Evolutionary conservation across 441 rosid species (phyloP).

Genomic region (Corymbia calophylla): DNA sequence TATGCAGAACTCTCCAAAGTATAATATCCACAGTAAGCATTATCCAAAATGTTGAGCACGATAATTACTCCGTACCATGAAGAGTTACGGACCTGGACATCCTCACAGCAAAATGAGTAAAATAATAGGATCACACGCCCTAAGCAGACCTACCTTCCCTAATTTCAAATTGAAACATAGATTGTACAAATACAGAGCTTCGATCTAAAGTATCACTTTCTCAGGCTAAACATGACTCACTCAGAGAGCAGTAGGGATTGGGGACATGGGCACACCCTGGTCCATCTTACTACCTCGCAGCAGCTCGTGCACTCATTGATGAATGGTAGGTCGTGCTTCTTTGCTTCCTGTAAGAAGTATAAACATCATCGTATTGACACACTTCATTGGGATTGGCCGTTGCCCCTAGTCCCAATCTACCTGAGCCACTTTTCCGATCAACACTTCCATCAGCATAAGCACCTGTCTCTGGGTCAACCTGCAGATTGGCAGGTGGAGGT

Average conservation of each 20-base stretch:
- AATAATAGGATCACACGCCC: neutral
- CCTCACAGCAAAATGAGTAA: neutral
- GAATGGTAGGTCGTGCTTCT: slow-evolving; percentile 88
- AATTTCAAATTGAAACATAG: neutral
- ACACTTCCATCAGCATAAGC: slow-evolving; percentile 74
- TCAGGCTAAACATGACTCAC: neutral
- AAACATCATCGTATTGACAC: slow-evolving; percentile 91
- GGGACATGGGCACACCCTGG: neutral
- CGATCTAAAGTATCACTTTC: neutral
- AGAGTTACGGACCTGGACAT: neutral
- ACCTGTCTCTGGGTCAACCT: slow-evolving; percentile 89
- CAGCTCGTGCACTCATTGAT: slow-evolving; percentile 86
- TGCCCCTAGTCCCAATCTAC: slow-evolving; percentile 93
- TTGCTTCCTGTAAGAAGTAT: slow-evolving; percentile 90
- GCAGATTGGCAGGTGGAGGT: slow-evolving; percentile 89
- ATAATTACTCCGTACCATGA: neutral
- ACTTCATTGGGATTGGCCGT: slow-evolving; percentile 85
- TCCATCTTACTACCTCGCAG: slow-evolving; percentile 30
- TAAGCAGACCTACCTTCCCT: neutral
- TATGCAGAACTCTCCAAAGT: neutral
- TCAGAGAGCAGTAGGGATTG: neutral
- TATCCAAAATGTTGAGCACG: neutral
- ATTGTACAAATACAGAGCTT: neutral
- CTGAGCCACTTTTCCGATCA: slow-evolving; percentile 63
- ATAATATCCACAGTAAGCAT: neutral